Conservation (phyloP, 2,329 filamentous ascomycete species). For the Tolypocladium paradoxum region DNA sequence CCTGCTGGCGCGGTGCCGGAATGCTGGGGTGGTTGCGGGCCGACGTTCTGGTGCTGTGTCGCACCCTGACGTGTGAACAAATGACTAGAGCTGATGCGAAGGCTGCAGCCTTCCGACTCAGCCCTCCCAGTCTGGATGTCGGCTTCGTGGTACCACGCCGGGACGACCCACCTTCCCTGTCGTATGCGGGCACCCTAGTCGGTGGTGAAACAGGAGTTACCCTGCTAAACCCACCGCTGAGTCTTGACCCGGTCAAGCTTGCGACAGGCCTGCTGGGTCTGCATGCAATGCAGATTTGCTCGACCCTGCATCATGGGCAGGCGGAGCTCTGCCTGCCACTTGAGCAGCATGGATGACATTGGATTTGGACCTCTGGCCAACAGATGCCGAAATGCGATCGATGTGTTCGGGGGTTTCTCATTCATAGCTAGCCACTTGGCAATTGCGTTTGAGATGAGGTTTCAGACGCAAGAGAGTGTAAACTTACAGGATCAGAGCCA, state of each 20-base stretch:
- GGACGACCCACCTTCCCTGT: constrained; percentile 11
- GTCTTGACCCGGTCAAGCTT: constrained; percentile 10
- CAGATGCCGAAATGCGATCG: background rate
- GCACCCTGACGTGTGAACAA: constrained; percentile 1
- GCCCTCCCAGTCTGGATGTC: constrained; percentile 9
- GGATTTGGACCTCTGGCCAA: background rate
- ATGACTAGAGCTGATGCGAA: constrained; percentile 4
- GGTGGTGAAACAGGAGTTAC: constrained; percentile 11
- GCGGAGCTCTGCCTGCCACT: background rate
- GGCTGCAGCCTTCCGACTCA: constrained; percentile 16
- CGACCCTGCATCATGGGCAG: background rate
- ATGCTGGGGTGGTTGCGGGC: background rate
- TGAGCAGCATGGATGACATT: background rate
- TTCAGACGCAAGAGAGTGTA: background rate
- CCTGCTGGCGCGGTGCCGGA: background rate
- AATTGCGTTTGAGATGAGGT: background rate
- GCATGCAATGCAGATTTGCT: constrained; percentile 2
- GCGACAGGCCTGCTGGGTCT: constrained; percentile 6
- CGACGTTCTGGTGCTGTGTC: background rate
- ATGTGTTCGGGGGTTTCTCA: background rate
- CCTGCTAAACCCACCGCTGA: constrained; percentile 8
- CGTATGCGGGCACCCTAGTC: constrained; percentile 8
- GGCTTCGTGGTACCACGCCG: constrained; percentile 9
- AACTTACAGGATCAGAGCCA: constrained; percentile 7
- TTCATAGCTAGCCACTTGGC: background rate